Percentiles rank a stretch among this genome's conserved stretches.
Evolutionary conservation across 352 stramenopile genomes (phyloP).

Genomic region (Phytophthora palmivora): DNA sequence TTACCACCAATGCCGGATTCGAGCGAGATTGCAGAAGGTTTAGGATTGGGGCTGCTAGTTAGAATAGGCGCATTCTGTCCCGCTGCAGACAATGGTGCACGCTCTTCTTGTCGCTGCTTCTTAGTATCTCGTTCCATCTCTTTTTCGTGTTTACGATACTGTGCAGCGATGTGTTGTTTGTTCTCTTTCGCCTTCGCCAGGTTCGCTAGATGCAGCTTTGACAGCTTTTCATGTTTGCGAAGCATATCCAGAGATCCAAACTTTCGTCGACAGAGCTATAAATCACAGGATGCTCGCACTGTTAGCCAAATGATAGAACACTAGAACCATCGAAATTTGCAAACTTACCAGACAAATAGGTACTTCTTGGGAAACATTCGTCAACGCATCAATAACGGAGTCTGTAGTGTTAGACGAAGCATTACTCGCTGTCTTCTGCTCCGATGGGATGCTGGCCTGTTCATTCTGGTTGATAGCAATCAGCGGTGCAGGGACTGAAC

Average conservation of each 20-base stretch:
- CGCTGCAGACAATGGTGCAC: not conserved
- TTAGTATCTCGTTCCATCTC: conserved; percentile 45
- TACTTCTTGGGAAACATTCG: conserved; percentile 56
- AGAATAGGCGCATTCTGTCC: conserved; percentile 1
- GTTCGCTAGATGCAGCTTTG: conserved; percentile 78
- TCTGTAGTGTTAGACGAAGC: conserved; percentile 13
- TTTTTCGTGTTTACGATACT: conserved; percentile 71
- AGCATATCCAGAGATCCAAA: conserved; percentile 79
- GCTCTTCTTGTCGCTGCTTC: conserved; percentile 36
- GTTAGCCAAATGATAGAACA: not conserved
- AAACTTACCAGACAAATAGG: conserved; percentile 82
- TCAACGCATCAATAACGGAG: conserved; percentile 46
- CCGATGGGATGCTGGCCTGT: not conserved
- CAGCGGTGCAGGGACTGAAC: not conserved
- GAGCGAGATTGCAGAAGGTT: conserved; percentile 31
- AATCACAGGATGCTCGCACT: conserved; percentile 2
- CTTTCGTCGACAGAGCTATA: conserved; percentile 81
- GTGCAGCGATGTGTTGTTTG: conserved; percentile 65
- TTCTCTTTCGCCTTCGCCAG: conserved; percentile 79
- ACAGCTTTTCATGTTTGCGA: conserved; percentile 82
- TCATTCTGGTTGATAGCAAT: not conserved
- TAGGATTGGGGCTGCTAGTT: conserved; percentile 1
- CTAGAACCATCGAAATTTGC: not conserved
- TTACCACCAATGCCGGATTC: conserved; percentile 81
- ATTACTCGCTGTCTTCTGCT: conserved; percentile 1